Evolutionary conservation across 2,329 filamentous ascomycete species (phyloP), one percentile per base, ranked within the genome.

Genomic region (Penicillium sp.): DNA sequence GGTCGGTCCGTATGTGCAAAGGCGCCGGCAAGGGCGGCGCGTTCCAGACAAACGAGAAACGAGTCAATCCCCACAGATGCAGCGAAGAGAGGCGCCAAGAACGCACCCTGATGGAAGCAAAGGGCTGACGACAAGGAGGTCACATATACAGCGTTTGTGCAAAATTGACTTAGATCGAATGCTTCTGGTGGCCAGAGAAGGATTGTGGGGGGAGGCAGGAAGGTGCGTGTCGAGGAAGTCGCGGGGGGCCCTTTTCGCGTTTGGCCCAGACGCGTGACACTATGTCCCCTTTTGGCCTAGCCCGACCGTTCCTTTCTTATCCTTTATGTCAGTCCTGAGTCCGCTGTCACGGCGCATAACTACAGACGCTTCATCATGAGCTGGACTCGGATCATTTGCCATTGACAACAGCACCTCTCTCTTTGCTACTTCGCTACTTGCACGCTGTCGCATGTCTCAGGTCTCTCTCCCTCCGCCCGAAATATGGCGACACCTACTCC

Each of bases 401-500:
- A 35, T 11, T 14, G 30, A 35, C 14, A 35, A 35, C 16, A 5
- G 12, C 4, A 5, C n/a, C 2, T 42, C 14, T 16, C 5, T 2
- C 21, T 23, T 24, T 24, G 11, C 28, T 23, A 5, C 3, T 50
- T 33, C 21, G 18, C 21, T n/a, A 1, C 11, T 54, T 40, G 5
- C 23, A 21, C 5, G 30, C 30, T 5, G 24, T 45, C 55, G 48
- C 47, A 61, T 61, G 57, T 64, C 57, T 47, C 62, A 65, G 24
- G 61, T 58, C 20, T 61, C 65, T 48, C 65, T 66, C 53, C 64
- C 63, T 55, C 61, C 65, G 52, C 64, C 53, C 52, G 55, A 60
- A 57, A 59, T 65, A 65, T 75, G 72, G 73, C 66, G 64, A 28
- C 78, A 81, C 64, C 69, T 84, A 47, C 74, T 83, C 61, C 81